A percentile compares a stretch with the other conserved stretches of the same genome.
phyloP scores from a whole-genome alignment of 345 rosid species.

The Anastatica hierochuntica region DNA sequence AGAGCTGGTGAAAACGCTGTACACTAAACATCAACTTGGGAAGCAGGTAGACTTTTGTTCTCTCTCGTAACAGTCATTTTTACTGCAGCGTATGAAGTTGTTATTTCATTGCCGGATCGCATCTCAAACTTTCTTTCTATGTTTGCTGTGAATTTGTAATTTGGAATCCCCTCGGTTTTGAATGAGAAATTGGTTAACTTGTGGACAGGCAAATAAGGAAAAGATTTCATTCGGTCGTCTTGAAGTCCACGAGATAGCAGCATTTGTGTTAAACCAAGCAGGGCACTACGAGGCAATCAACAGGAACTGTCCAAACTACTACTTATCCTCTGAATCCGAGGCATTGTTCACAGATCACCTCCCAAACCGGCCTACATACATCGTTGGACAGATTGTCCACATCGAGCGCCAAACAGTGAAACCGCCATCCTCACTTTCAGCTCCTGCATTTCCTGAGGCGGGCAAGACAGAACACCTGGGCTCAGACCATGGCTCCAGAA shows the following conservation, averaged over 20 bases:
- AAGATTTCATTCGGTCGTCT: conserved; percentile 77
- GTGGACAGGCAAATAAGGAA: conserved; percentile 77
- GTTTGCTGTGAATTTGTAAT: too few relatives aligned
- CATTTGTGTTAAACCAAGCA: conserved; percentile 65
- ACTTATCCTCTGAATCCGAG: conserved; percentile 86
- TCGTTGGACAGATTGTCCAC: conserved; percentile 89
- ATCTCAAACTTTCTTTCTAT: too few relatives aligned
- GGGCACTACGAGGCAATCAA: conserved; percentile 87
- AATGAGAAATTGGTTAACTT: too few relatives aligned
- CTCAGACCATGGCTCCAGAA: conserved; percentile 37
- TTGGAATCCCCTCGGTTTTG: too few relatives aligned
- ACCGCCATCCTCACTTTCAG: conserved; percentile 31
- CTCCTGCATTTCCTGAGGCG: conserved; percentile 32
- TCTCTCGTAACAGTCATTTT: conserved; percentile 5
- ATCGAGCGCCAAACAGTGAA: conserved; percentile 76
- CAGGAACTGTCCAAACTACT: conserved; percentile 61
- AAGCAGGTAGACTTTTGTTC: conserved; percentile 59
- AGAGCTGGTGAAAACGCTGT: conserved; percentile 62
- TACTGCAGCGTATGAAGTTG: background rate
- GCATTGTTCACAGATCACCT: conserved; percentile 83
- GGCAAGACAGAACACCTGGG: conserved; percentile 30
- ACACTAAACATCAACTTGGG: conserved; percentile 80
- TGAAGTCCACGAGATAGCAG: conserved; percentile 90
- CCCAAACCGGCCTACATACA: conserved; percentile 68
- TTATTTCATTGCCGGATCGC: background rate